Conservation (phyloP, 495 filamentous ascomycete species). For the Penicillium turbatum region DNA sequence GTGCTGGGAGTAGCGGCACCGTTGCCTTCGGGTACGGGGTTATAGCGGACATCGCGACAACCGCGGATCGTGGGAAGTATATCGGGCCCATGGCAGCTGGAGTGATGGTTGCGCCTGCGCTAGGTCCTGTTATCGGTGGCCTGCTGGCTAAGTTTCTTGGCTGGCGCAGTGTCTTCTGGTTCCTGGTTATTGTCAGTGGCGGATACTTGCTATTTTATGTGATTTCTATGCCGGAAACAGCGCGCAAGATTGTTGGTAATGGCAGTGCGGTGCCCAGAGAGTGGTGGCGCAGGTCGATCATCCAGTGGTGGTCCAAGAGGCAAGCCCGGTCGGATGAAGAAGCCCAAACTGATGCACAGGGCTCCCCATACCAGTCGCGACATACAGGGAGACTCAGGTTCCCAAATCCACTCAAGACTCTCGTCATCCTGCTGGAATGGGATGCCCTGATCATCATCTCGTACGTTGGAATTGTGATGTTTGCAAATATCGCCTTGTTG, state of each 20-base stretch:
- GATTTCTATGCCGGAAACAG: conserved; percentile 62
- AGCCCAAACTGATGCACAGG: conserved; percentile 6
- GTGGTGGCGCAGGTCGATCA: conserved; percentile 37
- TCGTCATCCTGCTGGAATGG: conserved; percentile 59
- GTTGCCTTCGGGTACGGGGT: conserved; percentile 58
- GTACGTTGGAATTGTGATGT: conserved; percentile 54
- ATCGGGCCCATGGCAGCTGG: conserved; percentile 42
- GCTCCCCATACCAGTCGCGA: not conserved
- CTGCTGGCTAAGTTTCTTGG: conserved; percentile 32
- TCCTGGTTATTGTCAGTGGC: conserved; percentile 34
- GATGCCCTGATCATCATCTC: conserved; percentile 57
- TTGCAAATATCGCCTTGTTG: conserved; percentile 43
- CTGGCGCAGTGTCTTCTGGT: conserved; percentile 46
- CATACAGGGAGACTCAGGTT: conserved; percentile 46
- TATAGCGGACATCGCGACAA: conserved; percentile 57
- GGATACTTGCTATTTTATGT: conserved; percentile 38
- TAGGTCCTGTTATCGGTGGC: conserved; percentile 45
- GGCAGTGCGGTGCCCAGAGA: conserved; percentile 37
- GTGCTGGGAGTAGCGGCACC: conserved; percentile 48
- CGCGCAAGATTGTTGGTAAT: conserved; percentile 66
- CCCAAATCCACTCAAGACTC: conserved; percentile 62
- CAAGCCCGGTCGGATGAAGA: conserved; percentile 20
- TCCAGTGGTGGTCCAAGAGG: conserved; percentile 26
- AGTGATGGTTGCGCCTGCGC: conserved; percentile 21
- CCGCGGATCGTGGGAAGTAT: conserved; percentile 56